These are phyloP conservation scores for Phaeosphaeria sp. DNA, from an alignment of 2,329 filamentous ascomycete genomes.

Conservation along the genomic window DNA sequence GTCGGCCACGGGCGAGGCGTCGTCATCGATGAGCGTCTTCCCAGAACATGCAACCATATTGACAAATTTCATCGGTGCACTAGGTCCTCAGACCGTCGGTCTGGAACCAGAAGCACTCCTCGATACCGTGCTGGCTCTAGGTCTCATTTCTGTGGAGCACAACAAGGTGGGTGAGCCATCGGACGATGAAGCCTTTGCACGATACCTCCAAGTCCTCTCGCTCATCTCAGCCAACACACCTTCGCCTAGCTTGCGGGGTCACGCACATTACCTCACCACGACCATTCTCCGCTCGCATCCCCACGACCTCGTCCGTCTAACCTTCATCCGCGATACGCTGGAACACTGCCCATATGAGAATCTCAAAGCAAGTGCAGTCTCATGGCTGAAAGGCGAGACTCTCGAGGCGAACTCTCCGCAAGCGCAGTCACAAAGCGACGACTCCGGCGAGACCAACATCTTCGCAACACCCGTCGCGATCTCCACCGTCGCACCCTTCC, in stretches of 20 bases:
- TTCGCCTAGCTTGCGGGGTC: conserved; percentile 55
- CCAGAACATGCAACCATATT: conserved; percentile 61
- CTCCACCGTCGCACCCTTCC: conserved; percentile 56
- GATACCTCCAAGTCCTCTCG: conserved; percentile 59
- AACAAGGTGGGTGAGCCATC: conserved; percentile 54
- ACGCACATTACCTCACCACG: conserved; percentile 57
- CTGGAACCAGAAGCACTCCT: conserved; percentile 59
- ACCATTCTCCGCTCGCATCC: conserved; percentile 62
- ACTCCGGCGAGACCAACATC: conserved; percentile 34
- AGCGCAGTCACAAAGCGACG: conserved; percentile 17
- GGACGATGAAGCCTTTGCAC: conserved; percentile 59
- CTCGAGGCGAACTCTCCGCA: conserved; percentile 53
- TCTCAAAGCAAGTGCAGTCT: conserved; percentile 64
- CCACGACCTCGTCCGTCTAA: conserved; percentile 58
- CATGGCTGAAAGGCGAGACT: conserved; percentile 67
- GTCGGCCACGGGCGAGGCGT: conserved; percentile 43
- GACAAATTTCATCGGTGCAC: conserved; percentile 57
- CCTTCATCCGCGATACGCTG: conserved; percentile 62
- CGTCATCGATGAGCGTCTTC: conserved; percentile 56
- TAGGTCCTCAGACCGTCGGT: conserved; percentile 45
- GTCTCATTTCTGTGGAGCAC: conserved; percentile 57
- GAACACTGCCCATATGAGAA: conserved; percentile 62
- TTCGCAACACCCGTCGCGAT: conserved; percentile 58
- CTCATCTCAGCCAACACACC: conserved; percentile 58
- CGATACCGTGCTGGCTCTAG: conserved; percentile 61